A percentile compares a stretch with the other conserved stretches of the same genome.
Evolutionary conservation across 345 rosid genomes (phyloP).

Genomic region (Fremontodendron californicum): DNA sequence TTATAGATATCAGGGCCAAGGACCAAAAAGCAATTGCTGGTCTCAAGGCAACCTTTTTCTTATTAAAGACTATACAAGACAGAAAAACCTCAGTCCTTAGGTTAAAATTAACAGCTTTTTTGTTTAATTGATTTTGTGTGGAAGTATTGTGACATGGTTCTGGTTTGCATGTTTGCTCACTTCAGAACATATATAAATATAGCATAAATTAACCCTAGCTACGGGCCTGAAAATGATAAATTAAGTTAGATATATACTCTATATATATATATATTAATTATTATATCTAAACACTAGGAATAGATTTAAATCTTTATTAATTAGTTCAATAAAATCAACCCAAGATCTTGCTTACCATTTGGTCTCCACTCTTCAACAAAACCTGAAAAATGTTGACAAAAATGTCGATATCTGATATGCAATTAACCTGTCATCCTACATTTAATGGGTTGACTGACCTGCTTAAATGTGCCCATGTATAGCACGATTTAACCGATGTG

Average conservation of each 20-base stretch:
- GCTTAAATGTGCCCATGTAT: neutral
- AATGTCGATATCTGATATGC: neutral
- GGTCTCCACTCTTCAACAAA: constrained; percentile 2
- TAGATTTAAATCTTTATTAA: neutral
- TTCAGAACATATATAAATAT: neutral
- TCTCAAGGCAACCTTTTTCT: neutral
- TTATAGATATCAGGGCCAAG: neutral
- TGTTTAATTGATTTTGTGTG: constrained; percentile 8
- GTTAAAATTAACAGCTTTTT: neutral
- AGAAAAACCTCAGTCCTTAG: neutral
- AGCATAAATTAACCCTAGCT: neutral
- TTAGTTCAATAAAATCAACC: constrained; percentile 3
- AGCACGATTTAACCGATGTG: neutral
- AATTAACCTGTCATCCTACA: neutral
- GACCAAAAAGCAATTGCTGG: neutral
- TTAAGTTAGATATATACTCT: neutral
- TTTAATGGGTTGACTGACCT: neutral
- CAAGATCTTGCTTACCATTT: neutral
- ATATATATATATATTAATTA: neutral
- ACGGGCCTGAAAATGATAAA: neutral
- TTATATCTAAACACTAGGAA: neutral
- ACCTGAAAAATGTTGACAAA: constrained; percentile 6
- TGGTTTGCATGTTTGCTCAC: neutral
- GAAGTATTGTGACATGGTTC: neutral
- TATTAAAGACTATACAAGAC: neutral